A percentile compares a stretch with the other conserved stretches of the same genome.
Evolutionary conservation across 768 basidiomycete genomes (phyloP).

Genomic region (Tulasnella sp.): DNA sequence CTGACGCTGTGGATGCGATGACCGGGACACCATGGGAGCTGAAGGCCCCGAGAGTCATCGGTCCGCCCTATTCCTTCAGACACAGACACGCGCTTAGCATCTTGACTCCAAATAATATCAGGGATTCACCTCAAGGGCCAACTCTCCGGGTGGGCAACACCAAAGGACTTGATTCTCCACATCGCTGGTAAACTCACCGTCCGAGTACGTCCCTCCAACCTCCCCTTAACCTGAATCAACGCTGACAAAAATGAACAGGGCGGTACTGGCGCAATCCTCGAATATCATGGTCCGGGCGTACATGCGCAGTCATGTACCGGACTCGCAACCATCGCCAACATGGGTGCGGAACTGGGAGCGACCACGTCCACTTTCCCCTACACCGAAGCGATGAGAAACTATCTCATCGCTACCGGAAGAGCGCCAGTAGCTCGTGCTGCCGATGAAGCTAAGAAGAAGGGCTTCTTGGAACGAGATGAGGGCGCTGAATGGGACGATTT

Average conservation of each 20-base stretch:
- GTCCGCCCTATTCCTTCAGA: constrained; percentile 30
- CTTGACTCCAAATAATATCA: constrained; percentile 20
- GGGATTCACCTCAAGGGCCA: constrained; percentile 84
- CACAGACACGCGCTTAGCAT: neutral
- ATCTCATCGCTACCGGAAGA: constrained; percentile 83
- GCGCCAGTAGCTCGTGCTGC: constrained; percentile 77
- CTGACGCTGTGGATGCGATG: constrained; percentile 96
- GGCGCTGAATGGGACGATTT: constrained; percentile 90
- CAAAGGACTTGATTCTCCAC: constrained; percentile 93
- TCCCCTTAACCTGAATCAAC: neutral
- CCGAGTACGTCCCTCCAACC: constrained; percentile 39
- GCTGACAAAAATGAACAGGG: constrained; percentile 40
- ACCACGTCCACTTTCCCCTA: constrained; percentile 98
- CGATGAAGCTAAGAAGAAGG: constrained; percentile 63
- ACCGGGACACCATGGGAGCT: constrained; percentile 98
- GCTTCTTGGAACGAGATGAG: constrained; percentile 74
- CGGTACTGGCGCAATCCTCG: constrained; percentile 89
- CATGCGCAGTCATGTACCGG: constrained; percentile 85
- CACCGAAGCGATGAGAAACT: constrained; percentile 76
- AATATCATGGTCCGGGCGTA: constrained; percentile 95
- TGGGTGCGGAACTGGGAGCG: constrained; percentile 99
- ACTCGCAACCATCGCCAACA: constrained; percentile 92
- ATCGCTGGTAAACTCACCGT: constrained; percentile 92
- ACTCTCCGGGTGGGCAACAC: constrained; percentile 82
- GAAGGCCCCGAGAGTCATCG: constrained; percentile 77